These are phyloP conservation scores for Forsythia suspensa DNA, from an alignment of 257 asterid genomes.

Conservation along the genomic window DNA sequence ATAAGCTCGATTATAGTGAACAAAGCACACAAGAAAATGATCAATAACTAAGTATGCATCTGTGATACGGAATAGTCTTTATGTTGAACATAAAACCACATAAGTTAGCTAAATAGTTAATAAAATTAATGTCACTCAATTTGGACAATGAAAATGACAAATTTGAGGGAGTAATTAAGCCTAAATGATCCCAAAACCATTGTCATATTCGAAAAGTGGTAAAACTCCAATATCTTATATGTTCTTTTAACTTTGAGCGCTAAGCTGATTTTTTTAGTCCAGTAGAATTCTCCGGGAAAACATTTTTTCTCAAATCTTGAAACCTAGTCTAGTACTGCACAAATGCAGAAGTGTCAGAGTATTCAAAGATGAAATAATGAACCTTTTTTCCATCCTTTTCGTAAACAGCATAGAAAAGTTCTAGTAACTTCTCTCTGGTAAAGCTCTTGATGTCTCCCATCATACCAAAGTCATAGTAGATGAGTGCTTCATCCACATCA, in stretches of 20 bases:
- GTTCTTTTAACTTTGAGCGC: no score
- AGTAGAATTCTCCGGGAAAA: no score
- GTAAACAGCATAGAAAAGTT: constrained; percentile 87
- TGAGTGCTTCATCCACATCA: constrained; percentile 85
- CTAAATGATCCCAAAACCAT: not conserved
- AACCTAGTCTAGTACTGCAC: not conserved
- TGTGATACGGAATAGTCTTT: no score
- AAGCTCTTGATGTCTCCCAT: constrained; percentile 97
- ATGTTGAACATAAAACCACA: no score
- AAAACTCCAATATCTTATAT: not conserved
- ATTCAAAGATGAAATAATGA: no score
- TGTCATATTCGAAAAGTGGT: not conserved
- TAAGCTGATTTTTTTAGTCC: no score
- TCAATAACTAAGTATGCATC: no score
- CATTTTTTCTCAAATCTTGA: no score
- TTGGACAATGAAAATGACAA: not conserved
- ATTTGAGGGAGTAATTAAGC: not conserved
- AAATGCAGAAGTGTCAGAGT: not conserved
- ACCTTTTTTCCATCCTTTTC: constrained; percentile 97
- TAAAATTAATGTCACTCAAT: not conserved
- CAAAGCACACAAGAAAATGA: no score
- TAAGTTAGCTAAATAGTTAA: no score
- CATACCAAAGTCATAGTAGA: constrained; percentile 97
- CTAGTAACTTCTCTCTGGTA: constrained; percentile 79
- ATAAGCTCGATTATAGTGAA: no score